Evolutionary conservation across 1,284 basidiomycete species (phyloP), one percentile per base, ranked within the genome.

Genomic region (Trametes sp.): DNA sequence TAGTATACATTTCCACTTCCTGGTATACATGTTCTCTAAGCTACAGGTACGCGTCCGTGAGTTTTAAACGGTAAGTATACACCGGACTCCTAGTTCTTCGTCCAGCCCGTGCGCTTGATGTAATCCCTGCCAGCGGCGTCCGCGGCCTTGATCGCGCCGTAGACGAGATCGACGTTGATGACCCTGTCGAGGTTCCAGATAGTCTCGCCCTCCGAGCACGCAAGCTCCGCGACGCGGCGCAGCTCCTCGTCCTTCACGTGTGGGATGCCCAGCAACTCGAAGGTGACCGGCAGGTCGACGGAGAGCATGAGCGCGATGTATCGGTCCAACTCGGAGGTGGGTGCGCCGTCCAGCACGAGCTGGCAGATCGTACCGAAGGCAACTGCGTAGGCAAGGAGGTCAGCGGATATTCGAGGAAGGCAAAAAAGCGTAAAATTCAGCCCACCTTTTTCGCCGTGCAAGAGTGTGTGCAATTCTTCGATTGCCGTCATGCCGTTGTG

Each of bases 391-490:
- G 31, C 13, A n/a, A n/a, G n/a, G n/a, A n/a, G n/a, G n/a, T n/a
- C n/a, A n/a, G n/a, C n/a, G n/a, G n/a, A n/a, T n/a, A n/a, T n/a
- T n/a, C n/a, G 28, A 36, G 1, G 24, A 50, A 28, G 10, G 10
- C 9, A 26, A 52, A 68, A 45, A 23, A 6, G 24, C 45, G 24
- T 6, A 26, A 14, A 10, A 26, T 26, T 8, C 16, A 19, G 38
- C 23, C 36, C 48, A 70, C 75, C 75, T 61, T 77, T 77, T 60
- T 77, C 75, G 44, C 75, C 75, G 64, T 77, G 75, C 62, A 77
- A 69, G 46, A 74, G 66, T 9, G 63, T 60, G 62, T 77, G 75
- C 36, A 76, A 59, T 14, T 66, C 70, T 26, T 73, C 70, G n/a
- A 77, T 73, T 8, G 73, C 72, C 6, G 75, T 77, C 59, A 77